Percentiles rank a stretch among this genome's conserved stretches.
These are phyloP conservation scores for Phyllosticta citriasiana DNA, from an alignment of 2,329 filamentous ascomycete genomes.

Conservation along the genomic window DNA sequence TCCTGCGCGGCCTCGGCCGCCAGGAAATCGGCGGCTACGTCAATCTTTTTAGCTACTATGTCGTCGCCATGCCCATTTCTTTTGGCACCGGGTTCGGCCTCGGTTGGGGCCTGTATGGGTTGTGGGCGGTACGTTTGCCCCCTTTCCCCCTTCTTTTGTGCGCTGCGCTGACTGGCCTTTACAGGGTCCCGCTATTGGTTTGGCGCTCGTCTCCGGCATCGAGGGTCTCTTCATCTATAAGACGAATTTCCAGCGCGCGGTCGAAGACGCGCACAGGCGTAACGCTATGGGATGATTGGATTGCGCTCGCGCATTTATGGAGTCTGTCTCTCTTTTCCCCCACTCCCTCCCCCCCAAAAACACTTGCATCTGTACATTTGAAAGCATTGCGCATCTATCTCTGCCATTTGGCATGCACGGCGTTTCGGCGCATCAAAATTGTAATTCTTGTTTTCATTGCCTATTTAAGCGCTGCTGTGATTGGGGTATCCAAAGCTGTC, in stretches of 20 bases:
- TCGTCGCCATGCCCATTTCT: slow-evolving; percentile 73
- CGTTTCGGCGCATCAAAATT: too few relatives aligned
- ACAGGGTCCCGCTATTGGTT: slow-evolving; percentile 48
- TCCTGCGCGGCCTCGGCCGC: slow-evolving; percentile 76
- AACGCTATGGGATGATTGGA: slow-evolving; percentile 35
- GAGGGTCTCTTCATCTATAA: slow-evolving; percentile 48
- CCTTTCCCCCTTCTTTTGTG: not conserved
- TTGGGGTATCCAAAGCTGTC: too few relatives aligned
- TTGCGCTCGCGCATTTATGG: too few relatives aligned
- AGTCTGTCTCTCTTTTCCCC: too few relatives aligned
- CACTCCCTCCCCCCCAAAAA: too few relatives aligned
- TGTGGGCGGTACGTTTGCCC: slow-evolving; percentile 51
- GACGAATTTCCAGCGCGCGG: slow-evolving; percentile 48
- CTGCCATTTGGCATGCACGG: too few relatives aligned
- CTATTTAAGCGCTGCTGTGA: too few relatives aligned
- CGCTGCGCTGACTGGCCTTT: not conserved
- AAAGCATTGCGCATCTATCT: too few relatives aligned
- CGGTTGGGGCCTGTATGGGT: slow-evolving; percentile 64
- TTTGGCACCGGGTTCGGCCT: slow-evolving; percentile 69
- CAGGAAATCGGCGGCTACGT: slow-evolving; percentile 87
- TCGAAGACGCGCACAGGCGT: slow-evolving; percentile 48
- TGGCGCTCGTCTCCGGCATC: slow-evolving; percentile 48
- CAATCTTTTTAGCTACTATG: slow-evolving; percentile 79
- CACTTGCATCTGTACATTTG: too few relatives aligned
- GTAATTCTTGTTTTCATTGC: too few relatives aligned